Percentiles rank a stretch among this genome's conserved stretches.
phyloP scores from a whole-genome alignment of 2,329 filamentous ascomycete genomes.

The Volutella citrinella region DNA sequence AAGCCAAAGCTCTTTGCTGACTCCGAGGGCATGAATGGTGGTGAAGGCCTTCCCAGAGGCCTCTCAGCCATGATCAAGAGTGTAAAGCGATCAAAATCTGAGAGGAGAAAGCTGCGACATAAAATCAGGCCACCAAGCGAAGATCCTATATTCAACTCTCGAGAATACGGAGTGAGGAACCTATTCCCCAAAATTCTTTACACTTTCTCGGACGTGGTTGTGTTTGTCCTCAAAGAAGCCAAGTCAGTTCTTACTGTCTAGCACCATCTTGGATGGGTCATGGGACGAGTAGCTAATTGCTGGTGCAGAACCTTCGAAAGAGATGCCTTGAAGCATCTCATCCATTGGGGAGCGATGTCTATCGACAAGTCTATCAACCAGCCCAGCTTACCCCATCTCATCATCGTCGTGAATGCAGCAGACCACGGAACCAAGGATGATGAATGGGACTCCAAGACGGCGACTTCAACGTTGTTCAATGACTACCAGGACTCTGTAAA shows the following conservation, averaged over 20 bases:
- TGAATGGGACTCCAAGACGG: slow-evolving; percentile 4
- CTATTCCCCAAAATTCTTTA: slow-evolving; percentile 11
- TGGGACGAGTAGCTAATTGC: too few relatives aligned
- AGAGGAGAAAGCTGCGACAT: too few relatives aligned
- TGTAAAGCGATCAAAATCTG: too few relatives aligned
- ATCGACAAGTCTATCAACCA: slow-evolving; percentile 9
- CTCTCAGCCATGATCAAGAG: too few relatives aligned
- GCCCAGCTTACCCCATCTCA: slow-evolving; percentile 5
- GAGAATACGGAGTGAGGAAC: slow-evolving; percentile 8
- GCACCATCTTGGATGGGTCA: too few relatives aligned
- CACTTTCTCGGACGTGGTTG: slow-evolving; percentile 12
- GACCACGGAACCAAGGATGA: slow-evolving; percentile 4
- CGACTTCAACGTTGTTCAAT: not conserved
- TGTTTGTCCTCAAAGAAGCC: slow-evolving; percentile 7
- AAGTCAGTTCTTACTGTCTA: too few relatives aligned
- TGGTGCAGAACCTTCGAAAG: too few relatives aligned
- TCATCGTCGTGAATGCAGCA: slow-evolving; percentile 6
- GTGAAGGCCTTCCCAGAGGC: slow-evolving; percentile 1
- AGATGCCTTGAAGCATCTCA: slow-evolving; percentile 3
- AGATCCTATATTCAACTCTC: slow-evolving; percentile 1
- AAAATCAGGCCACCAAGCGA: not conserved
- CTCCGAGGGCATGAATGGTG: slow-evolving; percentile 4
- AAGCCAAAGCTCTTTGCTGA: slow-evolving; percentile 3
- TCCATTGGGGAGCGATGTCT: slow-evolving; percentile 7
- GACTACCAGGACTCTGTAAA: too few relatives aligned